These are phyloP conservation scores for Stephania yunnanensis DNA, from an alignment of 164 flowering plant genomes.

Conservation along the genomic window DNA sequence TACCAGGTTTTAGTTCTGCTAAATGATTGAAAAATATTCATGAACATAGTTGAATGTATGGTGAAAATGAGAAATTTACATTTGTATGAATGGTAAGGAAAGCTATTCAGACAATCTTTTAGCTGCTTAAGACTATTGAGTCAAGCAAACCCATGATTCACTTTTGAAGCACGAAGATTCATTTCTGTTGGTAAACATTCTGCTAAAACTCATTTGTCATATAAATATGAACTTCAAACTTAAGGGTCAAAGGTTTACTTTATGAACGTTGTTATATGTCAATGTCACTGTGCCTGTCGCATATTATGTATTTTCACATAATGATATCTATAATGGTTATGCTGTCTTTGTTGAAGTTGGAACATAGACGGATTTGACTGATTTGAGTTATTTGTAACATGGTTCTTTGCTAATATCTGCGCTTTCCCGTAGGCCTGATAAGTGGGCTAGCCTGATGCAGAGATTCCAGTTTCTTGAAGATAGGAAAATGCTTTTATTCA, in stretches of 20 bases:
- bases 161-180: not conserved
- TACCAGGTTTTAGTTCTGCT: not conserved
- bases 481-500: slow-evolving; percentile 31
- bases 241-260: not conserved
- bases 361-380: not conserved
- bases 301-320: not conserved
- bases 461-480: slow-evolving; percentile 47
- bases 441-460: slow-evolving; percentile 47
- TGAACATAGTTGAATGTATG: not conserved
- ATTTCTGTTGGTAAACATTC: not conserved
- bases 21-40: not conserved
- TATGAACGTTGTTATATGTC: not conserved
- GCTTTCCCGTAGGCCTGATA: slow-evolving; percentile 46
- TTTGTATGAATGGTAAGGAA: not conserved
- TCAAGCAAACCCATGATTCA: not conserved
- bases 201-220: not conserved
- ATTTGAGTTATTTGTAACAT: not conserved
- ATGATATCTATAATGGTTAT: not conserved
- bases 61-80: not conserved
- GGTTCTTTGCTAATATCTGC: slow-evolving; percentile 20
- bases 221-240: not conserved
- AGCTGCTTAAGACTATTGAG: not conserved
- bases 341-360: not conserved
- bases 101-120: not conserved
- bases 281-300: not conserved